These are phyloP conservation scores for Garcia nutans DNA, from an alignment of 345 rosid genomes.

Conservation along the genomic window DNA sequence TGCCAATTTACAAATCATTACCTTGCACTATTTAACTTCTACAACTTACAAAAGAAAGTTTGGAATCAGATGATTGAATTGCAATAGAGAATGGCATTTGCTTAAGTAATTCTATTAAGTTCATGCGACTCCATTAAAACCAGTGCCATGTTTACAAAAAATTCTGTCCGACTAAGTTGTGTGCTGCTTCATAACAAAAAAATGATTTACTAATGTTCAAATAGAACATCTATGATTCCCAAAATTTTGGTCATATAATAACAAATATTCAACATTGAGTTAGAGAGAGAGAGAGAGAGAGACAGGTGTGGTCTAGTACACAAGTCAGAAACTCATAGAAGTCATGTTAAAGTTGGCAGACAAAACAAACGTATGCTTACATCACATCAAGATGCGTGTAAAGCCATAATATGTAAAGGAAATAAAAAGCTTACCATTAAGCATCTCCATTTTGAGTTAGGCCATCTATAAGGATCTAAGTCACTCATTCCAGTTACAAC, in stretches of 20 bases:
- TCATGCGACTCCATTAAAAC: not conserved
- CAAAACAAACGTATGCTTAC: not conserved
- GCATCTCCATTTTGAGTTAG: conserved; percentile 93
- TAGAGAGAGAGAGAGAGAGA: not conserved
- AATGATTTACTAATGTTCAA: not conserved
- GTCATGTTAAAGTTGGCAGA: conserved; percentile 4
- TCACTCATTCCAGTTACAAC: conserved; percentile 67
- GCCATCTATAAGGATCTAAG: conserved; percentile 82
- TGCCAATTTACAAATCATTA: too few species aligned
- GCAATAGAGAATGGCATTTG: not conserved
- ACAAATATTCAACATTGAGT: not conserved
- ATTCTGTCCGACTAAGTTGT: not conserved
- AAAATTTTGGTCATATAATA: not conserved
- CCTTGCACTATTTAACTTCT: not conserved
- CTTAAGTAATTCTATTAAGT: not conserved
- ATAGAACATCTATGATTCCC: not conserved
- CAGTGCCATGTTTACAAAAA: not conserved
- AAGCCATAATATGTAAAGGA: not conserved
- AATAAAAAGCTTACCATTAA: conserved; percentile 52
- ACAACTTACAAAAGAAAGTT: not conserved
- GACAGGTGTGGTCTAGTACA: not conserved
- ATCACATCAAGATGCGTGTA: not conserved
- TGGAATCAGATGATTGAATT: not conserved
- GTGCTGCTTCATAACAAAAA: not conserved
- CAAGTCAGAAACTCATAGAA: not conserved